phyloP scores from a whole-genome alignment of 2,329 filamentous ascomycete species.

The Trichophaea hybrida region DNA sequence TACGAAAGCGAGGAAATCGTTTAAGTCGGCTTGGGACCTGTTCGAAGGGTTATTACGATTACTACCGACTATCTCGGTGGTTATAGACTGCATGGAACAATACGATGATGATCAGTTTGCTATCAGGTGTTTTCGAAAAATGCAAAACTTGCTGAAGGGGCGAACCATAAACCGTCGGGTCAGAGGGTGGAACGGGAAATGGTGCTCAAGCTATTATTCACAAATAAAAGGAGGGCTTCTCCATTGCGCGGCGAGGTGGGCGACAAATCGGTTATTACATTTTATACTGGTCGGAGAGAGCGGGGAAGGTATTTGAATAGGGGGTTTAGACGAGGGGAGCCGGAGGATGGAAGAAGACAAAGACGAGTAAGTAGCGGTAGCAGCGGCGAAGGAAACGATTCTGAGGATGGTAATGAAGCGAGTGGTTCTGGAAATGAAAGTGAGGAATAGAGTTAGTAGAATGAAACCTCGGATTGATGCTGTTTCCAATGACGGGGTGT shows the following conservation, averaged over 20 bases:
- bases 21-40: background rate
- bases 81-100: background rate
- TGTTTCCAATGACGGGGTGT: too few relatives aligned
- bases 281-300: background rate
- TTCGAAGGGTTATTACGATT: background rate
- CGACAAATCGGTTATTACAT: background rate
- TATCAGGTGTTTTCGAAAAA: background rate
- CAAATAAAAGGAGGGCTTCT: background rate
- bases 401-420: background rate
- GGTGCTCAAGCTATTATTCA: background rate
- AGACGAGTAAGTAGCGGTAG: background rate
- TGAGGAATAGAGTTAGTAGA: background rate
- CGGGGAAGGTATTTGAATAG: background rate
- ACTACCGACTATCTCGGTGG: background rate
- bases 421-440: background rate
- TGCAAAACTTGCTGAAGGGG: background rate
- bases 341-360: background rate
- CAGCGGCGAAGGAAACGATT: background rate
- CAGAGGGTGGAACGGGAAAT: background rate
- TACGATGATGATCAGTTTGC: background rate
- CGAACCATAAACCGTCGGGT: background rate
- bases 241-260: background rate
- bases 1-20: background rate
- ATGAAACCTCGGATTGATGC: too few relatives aligned
- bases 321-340: background rate